phyloP scores from a whole-genome alignment of 768 basidiomycete genomes.

The Auriscalpium orientale region DNA sequence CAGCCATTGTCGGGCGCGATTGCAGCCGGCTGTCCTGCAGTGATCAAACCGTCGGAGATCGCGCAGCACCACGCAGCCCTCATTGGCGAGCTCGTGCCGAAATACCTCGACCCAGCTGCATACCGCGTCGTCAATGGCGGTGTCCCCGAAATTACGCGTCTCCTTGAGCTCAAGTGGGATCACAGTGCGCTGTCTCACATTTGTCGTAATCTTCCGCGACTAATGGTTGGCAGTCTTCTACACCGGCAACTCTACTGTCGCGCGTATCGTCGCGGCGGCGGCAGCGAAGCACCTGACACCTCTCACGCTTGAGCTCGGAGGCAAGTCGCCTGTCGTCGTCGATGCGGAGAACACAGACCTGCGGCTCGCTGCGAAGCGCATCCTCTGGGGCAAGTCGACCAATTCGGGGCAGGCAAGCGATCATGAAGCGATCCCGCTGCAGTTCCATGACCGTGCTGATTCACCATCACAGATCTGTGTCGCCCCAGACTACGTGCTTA shows the following conservation, averaged over 20 bases:
- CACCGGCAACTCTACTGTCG: conserved; percentile 28
- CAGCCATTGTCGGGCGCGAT: conserved; percentile 45
- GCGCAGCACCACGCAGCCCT: conserved; percentile 48
- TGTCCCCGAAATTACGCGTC: conserved; percentile 30
- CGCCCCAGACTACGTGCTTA: conserved; percentile 38
- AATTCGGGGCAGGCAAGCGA: conserved; percentile 54
- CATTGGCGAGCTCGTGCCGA: conserved; percentile 58
- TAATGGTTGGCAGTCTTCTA: conserved; percentile 28
- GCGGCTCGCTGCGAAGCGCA: conserved; percentile 50
- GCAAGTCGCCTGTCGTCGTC: conserved; percentile 39
- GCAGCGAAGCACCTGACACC: conserved; percentile 39
- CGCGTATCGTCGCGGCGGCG: conserved; percentile 31
- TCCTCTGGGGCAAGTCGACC: conserved; percentile 57
- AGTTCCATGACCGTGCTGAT: background rate
- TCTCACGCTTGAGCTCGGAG: conserved; percentile 34
- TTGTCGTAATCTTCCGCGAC: background rate
- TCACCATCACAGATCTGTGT: conserved; percentile 28
- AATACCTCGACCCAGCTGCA: conserved; percentile 66
- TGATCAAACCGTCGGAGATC: conserved; percentile 74
- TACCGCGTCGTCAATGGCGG: conserved; percentile 58
- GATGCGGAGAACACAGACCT: conserved; percentile 36
- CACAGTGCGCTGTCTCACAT: conserved; percentile 33
- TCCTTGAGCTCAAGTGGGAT: conserved; percentile 31
- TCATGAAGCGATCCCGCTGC: too few species aligned
- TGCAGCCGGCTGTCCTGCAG: conserved; percentile 66